Base-by-base conservation (phyloP, 108 stramenopile genomes). In the Cyclostephanos tholiformis region DNA sequence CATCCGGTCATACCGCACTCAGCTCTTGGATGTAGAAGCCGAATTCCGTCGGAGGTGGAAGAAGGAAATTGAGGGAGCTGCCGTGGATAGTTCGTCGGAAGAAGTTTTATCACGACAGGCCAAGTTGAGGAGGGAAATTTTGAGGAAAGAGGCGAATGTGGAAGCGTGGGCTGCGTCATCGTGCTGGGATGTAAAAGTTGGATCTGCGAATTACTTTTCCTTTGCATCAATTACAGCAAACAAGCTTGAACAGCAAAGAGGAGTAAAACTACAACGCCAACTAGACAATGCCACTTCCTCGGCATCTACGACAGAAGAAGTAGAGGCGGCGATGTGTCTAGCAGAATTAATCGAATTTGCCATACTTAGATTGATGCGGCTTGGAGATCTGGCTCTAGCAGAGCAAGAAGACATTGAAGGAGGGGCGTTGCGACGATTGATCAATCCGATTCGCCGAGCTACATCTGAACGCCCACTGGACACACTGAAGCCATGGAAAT, bases 111-210 rank as follows among this genome's bases (percentile, higher is more conserved):
- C 64, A 13, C 48, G 23, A 20, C 63, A 80, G 46, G 20, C 25
- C 38, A 27, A 23, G 27, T 35, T 76, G 64, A 57, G 69, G 67
- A 46, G 69, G 80, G 43, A 69, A 38, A 63, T 49, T 72, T 11
- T 25, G 36, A 69, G 63, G 77, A 69, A 49, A 39, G 63, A 64
- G 55, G 72, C 73, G 22, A 79, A 85, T 26, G 86, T 85, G 25
- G 86, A 88, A 41, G 64, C 73, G 29, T 91, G 90, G 90, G 90
- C 88, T 25, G 61, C 90, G 22, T 72, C 76, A 32, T 89, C 84
- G 60, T 82, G 88, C 50, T 94, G 93, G 93, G 90, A 91, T 86
- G 79, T 94, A 50, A 90, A 89, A 43, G 61, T 71, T 30, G 76
- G 83, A 2, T 52, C 79, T 19, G 78, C 79, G 22, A 66, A 77